phyloP scores from a whole-genome alignment of 148 eudicot genomes.

The Chenopodium berlandieri region DNA sequence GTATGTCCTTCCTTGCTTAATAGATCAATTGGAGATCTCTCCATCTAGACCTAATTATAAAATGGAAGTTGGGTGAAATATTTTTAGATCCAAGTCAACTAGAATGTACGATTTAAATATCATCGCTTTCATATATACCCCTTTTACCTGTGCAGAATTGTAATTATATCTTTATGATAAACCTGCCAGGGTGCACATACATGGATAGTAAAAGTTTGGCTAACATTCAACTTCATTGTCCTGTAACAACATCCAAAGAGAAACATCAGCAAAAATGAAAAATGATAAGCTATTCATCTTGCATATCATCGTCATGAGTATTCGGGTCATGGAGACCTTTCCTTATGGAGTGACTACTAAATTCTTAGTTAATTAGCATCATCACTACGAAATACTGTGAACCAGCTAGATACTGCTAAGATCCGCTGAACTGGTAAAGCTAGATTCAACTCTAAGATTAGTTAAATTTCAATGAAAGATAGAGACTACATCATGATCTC shows the following conservation, averaged over 20 bases:
- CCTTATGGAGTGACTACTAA: background rate
- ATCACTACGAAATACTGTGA: background rate
- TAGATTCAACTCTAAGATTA: background rate
- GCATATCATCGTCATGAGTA: background rate
- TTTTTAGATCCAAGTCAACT: background rate
- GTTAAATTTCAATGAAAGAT: no score
- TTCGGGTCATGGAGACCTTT: background rate
- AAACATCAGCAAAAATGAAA: constrained; percentile 1
- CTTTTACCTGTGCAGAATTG: background rate
- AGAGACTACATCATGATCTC: no score
- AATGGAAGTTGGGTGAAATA: background rate
- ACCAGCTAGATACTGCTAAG: background rate
- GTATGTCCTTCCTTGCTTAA: constrained; percentile 42
- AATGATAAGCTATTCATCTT: background rate
- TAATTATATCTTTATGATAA: background rate
- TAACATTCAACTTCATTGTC: background rate
- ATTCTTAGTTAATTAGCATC: background rate
- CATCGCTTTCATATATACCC: background rate
- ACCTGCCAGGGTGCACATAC: background rate
- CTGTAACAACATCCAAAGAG: background rate
- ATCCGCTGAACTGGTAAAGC: background rate
- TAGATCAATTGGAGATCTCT: background rate
- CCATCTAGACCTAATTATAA: background rate
- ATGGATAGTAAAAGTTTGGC: background rate
- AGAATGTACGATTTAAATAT: background rate